Evolutionary conservation across 768 basidiomycete genomes (phyloP).

Genomic region (Tubosaeta sp.): DNA sequence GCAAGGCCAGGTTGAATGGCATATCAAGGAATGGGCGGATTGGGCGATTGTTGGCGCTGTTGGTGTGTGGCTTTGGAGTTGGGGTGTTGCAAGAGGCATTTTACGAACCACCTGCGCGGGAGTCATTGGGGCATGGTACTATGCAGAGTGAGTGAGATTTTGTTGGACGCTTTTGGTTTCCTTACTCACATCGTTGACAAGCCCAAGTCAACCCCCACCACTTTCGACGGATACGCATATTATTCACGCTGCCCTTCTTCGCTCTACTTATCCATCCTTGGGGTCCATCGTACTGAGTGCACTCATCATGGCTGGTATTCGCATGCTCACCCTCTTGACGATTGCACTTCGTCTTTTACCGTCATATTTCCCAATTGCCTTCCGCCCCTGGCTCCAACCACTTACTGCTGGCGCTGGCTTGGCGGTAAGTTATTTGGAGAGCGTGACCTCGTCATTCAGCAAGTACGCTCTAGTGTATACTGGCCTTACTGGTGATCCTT

Average conservation of each 20-base stretch:
- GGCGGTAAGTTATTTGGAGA: slow-evolving; percentile 43
- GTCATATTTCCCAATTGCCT: slow-evolving; percentile 42
- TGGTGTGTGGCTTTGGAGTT: slow-evolving; percentile 65
- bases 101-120: slow-evolving; percentile 73
- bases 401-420: slow-evolving; percentile 33
- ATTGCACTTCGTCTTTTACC: slow-evolving; percentile 55
- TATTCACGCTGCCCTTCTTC: slow-evolving; percentile 72
- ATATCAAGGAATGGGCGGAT: slow-evolving; percentile 62
- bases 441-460: slow-evolving; percentile 49
- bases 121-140: slow-evolving; percentile 92
- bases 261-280: slow-evolving; percentile 76
- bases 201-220: slow-evolving; percentile 32
- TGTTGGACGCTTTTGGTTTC: not conserved
- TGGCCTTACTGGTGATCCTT: slow-evolving; percentile 71
- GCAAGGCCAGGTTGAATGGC: slow-evolving; percentile 46
- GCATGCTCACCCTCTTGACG: slow-evolving; percentile 48
- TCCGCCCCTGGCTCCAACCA: slow-evolving; percentile 39
- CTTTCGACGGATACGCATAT: slow-evolving; percentile 59
- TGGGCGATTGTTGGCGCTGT: slow-evolving; percentile 60
- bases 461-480: slow-evolving; percentile 68
- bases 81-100: slow-evolving; percentile 75
- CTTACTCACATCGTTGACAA: slow-evolving; percentile 10
- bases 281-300: slow-evolving; percentile 77
- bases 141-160: slow-evolving; percentile 46
- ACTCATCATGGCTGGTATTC: slow-evolving; percentile 69